A percentile compares a stretch with the other conserved stretches of the same genome.
Evolutionary conservation across 2,329 filamentous ascomycete species (phyloP).

Genomic region (Colletotrichum theobromicola): DNA sequence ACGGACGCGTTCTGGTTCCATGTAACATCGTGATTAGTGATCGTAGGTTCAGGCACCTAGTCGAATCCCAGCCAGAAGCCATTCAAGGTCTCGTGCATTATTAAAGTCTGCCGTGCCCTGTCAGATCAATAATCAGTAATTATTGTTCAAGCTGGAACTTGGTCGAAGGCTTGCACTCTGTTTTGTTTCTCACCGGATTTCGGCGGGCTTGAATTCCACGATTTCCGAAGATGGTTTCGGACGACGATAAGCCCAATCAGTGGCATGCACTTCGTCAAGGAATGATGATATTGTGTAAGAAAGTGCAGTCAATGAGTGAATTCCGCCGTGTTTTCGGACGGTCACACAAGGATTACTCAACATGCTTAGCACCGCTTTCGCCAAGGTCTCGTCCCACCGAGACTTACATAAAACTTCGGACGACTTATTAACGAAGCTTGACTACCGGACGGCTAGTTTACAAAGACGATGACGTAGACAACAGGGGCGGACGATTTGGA

Average conservation of each 20-base stretch:
- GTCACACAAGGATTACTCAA: not conserved
- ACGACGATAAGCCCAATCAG: not conserved
- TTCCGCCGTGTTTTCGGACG: not conserved
- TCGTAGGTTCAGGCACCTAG: not conserved
- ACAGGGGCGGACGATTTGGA: not conserved
- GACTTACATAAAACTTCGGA: not conserved
- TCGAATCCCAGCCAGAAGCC: not conserved
- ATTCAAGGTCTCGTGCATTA: not conserved
- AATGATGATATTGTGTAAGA: not conserved
- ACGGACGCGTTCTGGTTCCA: no score
- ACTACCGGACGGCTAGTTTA: not conserved
- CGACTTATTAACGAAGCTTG: not conserved
- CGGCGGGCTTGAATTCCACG: not conserved
- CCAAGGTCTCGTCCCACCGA: not conserved
- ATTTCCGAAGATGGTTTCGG: not conserved
- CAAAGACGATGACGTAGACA: not conserved
- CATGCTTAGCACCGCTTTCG: not conserved
- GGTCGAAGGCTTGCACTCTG: not conserved
- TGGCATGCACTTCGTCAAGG: not conserved
- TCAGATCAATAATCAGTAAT: not conserved
- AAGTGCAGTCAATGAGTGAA: not conserved
- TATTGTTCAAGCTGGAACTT: not conserved
- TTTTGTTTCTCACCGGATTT: not conserved
- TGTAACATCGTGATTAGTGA: not conserved
- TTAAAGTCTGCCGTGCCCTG: not conserved